Evolutionary conservation across 148 eudicot species (phyloP), one percentile per base, ranked within the genome.

Genomic region (Chenopodium suecicum): DNA sequence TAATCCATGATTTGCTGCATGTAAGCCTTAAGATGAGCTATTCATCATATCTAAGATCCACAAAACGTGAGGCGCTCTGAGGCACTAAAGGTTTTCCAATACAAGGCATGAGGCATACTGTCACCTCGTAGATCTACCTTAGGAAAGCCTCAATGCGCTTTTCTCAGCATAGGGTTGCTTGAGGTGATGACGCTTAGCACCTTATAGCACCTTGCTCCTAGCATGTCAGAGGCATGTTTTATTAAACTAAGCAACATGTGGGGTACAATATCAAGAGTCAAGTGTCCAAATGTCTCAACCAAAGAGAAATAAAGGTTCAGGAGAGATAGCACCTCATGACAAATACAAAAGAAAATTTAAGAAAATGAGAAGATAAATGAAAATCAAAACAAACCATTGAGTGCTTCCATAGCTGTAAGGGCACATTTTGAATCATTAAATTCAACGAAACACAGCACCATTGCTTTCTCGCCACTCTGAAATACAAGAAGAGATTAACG

Each of bases 401-500:
- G 95, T 52, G 98, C 98, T 74, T 93, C 94, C 94, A 92, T 82
- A 83, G 98, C 98, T 82, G 97, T 92, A 84, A 87, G 86, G 69
- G 98, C 98, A 83, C 97, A 93, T 78, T 89, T 92, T 13, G 96
- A 85, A 88, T 93, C 93, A 70, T 83, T 79, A 75, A 95, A 95
- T 86, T 93, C 98, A 29, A 95, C 97, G 78, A 95, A 95, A 86
- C 98, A 95, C 82, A 93, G 84, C 69, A 95, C 98, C 88, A 83
- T 82, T 77, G 94, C 96, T 89, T 92, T 95, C 81, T 92, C 98
- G 80, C 96, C 96, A 86, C 84, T 90, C 98, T 95, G 92, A 92
- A 88, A 72, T 32, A 4, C 60, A 37, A 25, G 32, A 78, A 17
- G 60, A 48, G 16, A 54, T 14, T 70, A 22, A 75, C 46, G 16